Conservation (phyloP, 352 stramenopile species). For the Phytopythium ostracodes region DNA sequence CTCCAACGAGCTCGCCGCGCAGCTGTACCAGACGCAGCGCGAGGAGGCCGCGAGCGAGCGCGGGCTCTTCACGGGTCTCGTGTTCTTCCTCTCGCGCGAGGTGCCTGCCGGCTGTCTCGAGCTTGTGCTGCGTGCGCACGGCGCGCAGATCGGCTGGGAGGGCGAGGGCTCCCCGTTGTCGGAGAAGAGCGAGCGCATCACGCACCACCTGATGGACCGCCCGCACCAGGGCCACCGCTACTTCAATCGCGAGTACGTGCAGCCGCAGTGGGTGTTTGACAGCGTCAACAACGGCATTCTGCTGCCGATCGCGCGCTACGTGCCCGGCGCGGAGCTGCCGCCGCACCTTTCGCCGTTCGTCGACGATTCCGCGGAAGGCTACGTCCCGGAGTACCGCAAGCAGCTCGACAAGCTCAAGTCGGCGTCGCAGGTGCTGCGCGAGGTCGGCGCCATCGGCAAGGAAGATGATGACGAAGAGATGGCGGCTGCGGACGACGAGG, state of each 20-base stretch:
- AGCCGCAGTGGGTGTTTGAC: conserved; percentile 99
- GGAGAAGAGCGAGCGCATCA: conserved; percentile 92
- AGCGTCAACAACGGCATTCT: conserved; percentile 96
- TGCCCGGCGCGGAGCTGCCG: conserved; percentile 90
- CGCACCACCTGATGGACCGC: conserved; percentile 96
- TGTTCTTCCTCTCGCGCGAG: conserved; percentile 94
- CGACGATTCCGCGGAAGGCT: conserved; percentile 94
- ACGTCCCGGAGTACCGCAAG: conserved; percentile 96
- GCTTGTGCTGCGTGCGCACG: conserved; percentile 94
- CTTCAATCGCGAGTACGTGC: conserved; percentile 95
- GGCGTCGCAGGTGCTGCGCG: conserved; percentile 64
- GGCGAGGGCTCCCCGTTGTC: conserved; percentile 89
- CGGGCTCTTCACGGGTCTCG: conserved; percentile 76
- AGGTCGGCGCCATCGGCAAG: conserved; percentile 39
- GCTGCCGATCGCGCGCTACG: conserved; percentile 92
- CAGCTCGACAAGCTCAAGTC: conserved; percentile 84
- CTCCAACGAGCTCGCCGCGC: conserved; percentile 70
- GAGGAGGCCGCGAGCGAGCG: conserved; percentile 64
- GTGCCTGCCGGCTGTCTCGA: conserved; percentile 94
- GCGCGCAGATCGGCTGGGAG: conserved; percentile 95
- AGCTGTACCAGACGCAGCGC: conserved; percentile 78
- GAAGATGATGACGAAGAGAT: conserved; percentile 18
- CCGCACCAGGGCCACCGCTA: conserved; percentile 87
- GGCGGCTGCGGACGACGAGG: conserved; percentile 25
- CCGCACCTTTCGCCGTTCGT: conserved; percentile 95